Evolutionary conservation across 345 rosid species (phyloP), one percentile per base, ranked within the genome.

Genomic region (Fremontodendron californicum): DNA sequence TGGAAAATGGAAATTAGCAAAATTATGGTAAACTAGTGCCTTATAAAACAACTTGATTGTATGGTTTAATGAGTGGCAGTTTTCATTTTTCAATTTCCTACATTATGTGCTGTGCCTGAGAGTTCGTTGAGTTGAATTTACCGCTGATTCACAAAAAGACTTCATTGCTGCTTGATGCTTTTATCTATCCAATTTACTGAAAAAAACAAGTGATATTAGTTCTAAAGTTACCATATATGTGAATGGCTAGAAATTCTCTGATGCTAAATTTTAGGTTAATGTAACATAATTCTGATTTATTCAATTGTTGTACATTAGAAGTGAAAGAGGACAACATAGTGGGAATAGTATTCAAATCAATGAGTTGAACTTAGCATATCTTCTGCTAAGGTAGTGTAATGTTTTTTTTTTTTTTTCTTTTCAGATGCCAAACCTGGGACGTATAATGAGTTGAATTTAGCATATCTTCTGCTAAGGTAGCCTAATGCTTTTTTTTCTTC

Each of bases 361-460:
- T 51, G 43, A 58, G n/a, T 67, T 51, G 46, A 69, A 2, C 21
- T 52, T 27, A 33, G 33, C n/a, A 60, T 78, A 49, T 78, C 27
- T 35, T 72, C 46, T 52, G 46, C 63, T 64, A 42, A 65, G 51
- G 51, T 52, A 46, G 29, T 23, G 3, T 9, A 15, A 29, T 77
- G 11, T 68, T 70, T 31, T 67, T 55, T 55, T 18, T 23, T n/a
- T n/a, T n/a, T n/a, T n/a, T n/a, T n/a, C n/a, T 4, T 54, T 0
- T 19, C 81, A 94, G 97, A 64, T 12, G 16, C 87, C 97, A 61
- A 92, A 92, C 81, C 75, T 94, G 78, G 97, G 98, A 62, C 86
- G 80, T 4, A 23, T 80, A 19, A 91, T 92, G 92, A 33, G 35
- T 33, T 45, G 49, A 45, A 45, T 45, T 15, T 31, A 37, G 37